Conservation (phyloP, 2,329 filamentous ascomycete genomes). For the Penicillium occitanis region DNA sequence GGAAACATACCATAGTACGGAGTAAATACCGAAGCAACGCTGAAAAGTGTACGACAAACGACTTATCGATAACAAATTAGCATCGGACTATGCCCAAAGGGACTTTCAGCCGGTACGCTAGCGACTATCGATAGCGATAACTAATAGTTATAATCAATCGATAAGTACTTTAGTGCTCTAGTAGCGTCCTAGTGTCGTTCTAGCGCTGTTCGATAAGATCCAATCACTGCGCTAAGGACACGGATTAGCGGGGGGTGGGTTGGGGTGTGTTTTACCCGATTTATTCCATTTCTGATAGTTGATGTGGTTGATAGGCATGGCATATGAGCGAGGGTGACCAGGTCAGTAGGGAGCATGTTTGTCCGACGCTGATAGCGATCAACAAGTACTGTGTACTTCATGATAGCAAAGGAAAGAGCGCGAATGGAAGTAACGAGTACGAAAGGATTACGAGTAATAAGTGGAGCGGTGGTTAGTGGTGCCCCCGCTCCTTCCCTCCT, state of each 20-base stretch:
- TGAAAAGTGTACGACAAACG: background rate
- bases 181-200: background rate
- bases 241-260: background rate
- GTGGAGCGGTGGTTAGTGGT: background rate
- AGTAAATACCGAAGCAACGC: background rate
- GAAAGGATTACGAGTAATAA: background rate
- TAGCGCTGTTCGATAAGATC: background rate
- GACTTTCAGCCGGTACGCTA: background rate
- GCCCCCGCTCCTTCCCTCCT: slow-evolving; percentile 12
- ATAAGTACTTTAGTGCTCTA: background rate
- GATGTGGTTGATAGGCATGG: background rate
- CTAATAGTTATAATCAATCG: background rate
- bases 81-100: background rate
- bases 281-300: background rate
- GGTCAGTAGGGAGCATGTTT: background rate
- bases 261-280: background rate
- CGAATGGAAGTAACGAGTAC: background rate
- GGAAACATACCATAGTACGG: too few species aligned
- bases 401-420: background rate
- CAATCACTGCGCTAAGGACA: slow-evolving; percentile 9
- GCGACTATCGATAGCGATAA: slow-evolving; percentile 1
- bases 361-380: background rate
- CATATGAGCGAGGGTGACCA: background rate
- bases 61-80: slow-evolving; percentile 10
- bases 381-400: background rate